phyloP scores from a whole-genome alignment of 257 asterid genomes.

The Schizonepeta tenuifolia region DNA sequence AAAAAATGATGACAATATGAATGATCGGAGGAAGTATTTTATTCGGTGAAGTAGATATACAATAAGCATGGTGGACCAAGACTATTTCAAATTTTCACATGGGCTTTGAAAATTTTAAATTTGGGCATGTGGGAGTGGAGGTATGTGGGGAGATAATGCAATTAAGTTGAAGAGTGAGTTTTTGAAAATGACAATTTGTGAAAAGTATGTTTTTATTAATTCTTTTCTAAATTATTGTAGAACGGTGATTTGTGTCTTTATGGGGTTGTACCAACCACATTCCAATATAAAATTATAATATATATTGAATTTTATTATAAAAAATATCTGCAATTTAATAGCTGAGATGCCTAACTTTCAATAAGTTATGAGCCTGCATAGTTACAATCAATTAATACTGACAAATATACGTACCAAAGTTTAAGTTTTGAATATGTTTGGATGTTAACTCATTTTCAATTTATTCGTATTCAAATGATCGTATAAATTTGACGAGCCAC shows the following conservation, averaged over 20 bases:
- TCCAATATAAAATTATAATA: not conserved
- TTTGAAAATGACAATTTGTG: constrained; percentile 1
- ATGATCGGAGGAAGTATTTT: too few relatives aligned
- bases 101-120: not conserved
- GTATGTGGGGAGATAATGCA: not conserved
- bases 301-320: too few relatives aligned
- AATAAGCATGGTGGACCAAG: not conserved
- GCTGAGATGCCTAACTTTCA: too few relatives aligned
- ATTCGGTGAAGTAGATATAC: not conserved
- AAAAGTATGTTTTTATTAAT: not conserved
- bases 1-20: too few relatives aligned
- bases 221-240: not conserved
- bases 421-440: too few relatives aligned
- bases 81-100: constrained; percentile 27
- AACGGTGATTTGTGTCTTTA: not conserved
- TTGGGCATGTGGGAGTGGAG: not conserved
- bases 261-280: not conserved
- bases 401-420: too few relatives aligned
- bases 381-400: too few relatives aligned
- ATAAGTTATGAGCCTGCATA: too few relatives aligned
- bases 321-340: too few relatives aligned
- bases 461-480: too few relatives aligned
- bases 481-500: too few relatives aligned
- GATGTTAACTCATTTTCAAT: too few relatives aligned
- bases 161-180: constrained; percentile 3